phyloP scores from a whole-genome alignment of 75 land plant genomes.

The Pinus taeda region DNA sequence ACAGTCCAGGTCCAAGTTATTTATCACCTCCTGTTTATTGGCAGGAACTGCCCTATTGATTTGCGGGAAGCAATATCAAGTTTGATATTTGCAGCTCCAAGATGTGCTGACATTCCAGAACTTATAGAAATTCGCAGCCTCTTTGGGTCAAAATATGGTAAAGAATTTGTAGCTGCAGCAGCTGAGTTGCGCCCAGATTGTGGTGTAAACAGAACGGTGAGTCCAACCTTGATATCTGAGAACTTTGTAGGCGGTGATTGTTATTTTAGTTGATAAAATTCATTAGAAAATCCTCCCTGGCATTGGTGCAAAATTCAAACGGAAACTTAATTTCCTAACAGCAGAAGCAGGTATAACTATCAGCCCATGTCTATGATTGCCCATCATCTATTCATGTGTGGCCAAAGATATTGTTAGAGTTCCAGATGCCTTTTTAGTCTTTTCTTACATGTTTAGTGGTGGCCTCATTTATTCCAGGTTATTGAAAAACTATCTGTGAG shows the following conservation, averaged over 20 bases:
- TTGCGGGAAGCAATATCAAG: slow-evolving; percentile 91
- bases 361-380: not conserved
- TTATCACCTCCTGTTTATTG: not conserved
- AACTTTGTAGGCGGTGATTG: not conserved
- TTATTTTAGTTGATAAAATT: slow-evolving; percentile 1
- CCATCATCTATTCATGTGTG: not conserved
- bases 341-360: not conserved
- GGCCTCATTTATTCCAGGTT: slow-evolving; percentile 36
- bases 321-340: not conserved
- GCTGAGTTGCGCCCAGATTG: slow-evolving; percentile 83
- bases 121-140: slow-evolving; percentile 62
- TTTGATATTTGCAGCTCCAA: slow-evolving; percentile 86
- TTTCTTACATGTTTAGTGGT: not conserved
- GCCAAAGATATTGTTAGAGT: not conserved
- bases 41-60: slow-evolving; percentile 86
- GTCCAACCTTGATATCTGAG: slow-evolving; percentile 9
- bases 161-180: slow-evolving; percentile 84
- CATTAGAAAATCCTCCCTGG: not conserved
- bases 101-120: slow-evolving; percentile 88
- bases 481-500: slow-evolving; percentile 88
- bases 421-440: not conserved
- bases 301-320: not conserved
- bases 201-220: slow-evolving; percentile 85
- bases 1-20: not conserved
- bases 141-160: slow-evolving; percentile 85